Evolutionary conservation across 176 grass and related monocot genomes (phyloP).

Genomic region (Tillandsia fasciculata): DNA sequence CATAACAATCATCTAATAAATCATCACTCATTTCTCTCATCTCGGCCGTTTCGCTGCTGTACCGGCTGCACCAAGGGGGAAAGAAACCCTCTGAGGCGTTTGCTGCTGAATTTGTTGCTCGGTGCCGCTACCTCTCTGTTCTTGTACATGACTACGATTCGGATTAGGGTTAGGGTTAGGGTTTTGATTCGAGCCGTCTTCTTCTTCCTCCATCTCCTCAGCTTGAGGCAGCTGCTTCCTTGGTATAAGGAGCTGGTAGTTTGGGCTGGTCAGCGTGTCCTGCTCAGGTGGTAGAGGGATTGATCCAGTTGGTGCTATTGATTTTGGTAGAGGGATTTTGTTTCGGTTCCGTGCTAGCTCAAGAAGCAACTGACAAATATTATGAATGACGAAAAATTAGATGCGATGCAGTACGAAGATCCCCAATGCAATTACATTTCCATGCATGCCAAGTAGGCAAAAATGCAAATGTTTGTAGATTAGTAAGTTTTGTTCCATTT

Average conservation of each 20-base stretch:
- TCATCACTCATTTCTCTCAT: background rate
- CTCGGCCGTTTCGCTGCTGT: constrained; percentile 43
- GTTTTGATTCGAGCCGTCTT: constrained; percentile 17
- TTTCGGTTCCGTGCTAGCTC: constrained; percentile 64
- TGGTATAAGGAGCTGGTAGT: constrained; percentile 58
- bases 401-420: background rate
- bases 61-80: constrained; percentile 50
- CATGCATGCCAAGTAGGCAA: too few relatives aligned
- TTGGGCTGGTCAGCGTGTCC: constrained; percentile 72
- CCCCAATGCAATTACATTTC: too few relatives aligned
- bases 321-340: constrained; percentile 79
- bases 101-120: constrained; percentile 43
- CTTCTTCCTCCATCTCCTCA: constrained; percentile 68
- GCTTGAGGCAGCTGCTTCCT: constrained; percentile 37
- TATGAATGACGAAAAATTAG: constrained; percentile 7
- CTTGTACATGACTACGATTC: constrained; percentile 27
- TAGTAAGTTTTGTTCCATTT: too few relatives aligned
- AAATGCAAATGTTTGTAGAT: too few relatives aligned
- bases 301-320: constrained; percentile 65
- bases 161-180: constrained; percentile 20
- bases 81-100: constrained; percentile 71
- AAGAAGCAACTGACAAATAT: constrained; percentile 54
- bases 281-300: constrained; percentile 82
- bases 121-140: constrained; percentile 29
- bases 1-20: background rate